Evolutionary conservation across 768 basidiomycete genomes (phyloP), one percentile per base, ranked within the genome.

Genomic region (Hygrocybe coccinea): DNA sequence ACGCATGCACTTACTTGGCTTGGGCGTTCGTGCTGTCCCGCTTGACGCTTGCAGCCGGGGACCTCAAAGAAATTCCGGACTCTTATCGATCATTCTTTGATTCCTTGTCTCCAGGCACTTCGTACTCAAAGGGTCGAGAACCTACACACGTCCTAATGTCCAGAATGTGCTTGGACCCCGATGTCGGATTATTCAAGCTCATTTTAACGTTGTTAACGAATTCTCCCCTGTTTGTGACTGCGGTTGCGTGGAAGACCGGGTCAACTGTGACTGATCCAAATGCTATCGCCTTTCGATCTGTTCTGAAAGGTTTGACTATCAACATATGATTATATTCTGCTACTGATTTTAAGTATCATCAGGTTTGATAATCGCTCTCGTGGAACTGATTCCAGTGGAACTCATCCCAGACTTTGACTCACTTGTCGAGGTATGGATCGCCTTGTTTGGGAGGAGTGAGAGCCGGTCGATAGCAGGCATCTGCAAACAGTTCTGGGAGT

Each of bases 21-120:
- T 97, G 95, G 95, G 78, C 92, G 0, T 91, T 85, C 64, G 81
- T 94, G 1, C 79, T 95, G 3, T 85, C 85, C 10, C 79, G 84
- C 33, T 65, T 89, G n/a, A 66, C 74, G 17, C 65, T 73, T 11
- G 74, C 76, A 50, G 80, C 77, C 1, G 53, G 61, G n/a, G 69
- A 79, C 47, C 60, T 75, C 63, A 74, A 78, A 59, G 77, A 81
- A 56, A 67, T 85, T 34, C 83, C 85, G 17, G 67, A 76, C 14
- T 64, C 79, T 12, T 87, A 84, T 67, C 74, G 71, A 25, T 56
- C 71, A 2, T 83, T 89, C 67, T 76, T 86, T 65, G 75, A 82
- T 34, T 71, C 73, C 37, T 71, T 84, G 45, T 69, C 80, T 41
- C 72, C 79, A 19, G 69, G 37, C 33, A 43, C 67, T 14, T 65